Evolutionary conservation across 2,329 filamentous ascomycete genomes (phyloP), one percentile per base, ranked within the genome.

Genomic region (Stagonosporopsis vannaccii): DNA sequence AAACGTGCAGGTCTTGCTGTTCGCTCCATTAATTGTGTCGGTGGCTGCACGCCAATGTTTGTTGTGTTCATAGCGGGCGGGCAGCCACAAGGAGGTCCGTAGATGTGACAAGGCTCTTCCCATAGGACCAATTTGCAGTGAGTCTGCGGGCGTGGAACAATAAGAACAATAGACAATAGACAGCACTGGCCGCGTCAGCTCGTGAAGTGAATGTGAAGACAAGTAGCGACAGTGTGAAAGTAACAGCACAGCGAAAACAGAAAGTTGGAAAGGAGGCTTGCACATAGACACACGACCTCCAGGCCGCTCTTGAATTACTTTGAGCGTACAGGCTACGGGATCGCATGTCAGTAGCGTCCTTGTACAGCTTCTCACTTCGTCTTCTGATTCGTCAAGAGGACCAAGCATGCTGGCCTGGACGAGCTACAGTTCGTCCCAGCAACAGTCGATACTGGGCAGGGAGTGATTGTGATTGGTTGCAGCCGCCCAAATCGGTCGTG

Each of bases 391-490:
- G 67, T 48, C 57, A 63, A 60, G 61, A 61, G 61, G 55, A 56
- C 61, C 52, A 59, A 66, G 61, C 63, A 69, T 61, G 62, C 67
- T 64, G 62, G 56, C 43, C 60, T 56, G 63, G 61, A 60, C 60
- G 56, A 63, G 61, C 60, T 60, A 54, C 59, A 47, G 54, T 58
- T 63, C 65, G 63, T 60, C 58, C 64, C 62, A 69, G 64, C 59
- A 55, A 66, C 53, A 67, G 56, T 60, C 56, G 62, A 59, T 48
- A 59, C 62, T 65, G 63, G 58, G 59, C 51, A 39, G 26, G 17
- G 51, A 56, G 43, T 42, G 47, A 51, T 60, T 44, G 56, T 74
- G 73, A 76, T 77, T 76, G 74, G 74, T 67, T 51, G 53, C 46
- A 61, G 51, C 53, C 49, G 30, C 47, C 46, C 66, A 61, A 56